These are phyloP conservation scores for Saturnispora dispora DNA, from an alignment of 805 yeast genomes.

Conservation along the genomic window DNA sequence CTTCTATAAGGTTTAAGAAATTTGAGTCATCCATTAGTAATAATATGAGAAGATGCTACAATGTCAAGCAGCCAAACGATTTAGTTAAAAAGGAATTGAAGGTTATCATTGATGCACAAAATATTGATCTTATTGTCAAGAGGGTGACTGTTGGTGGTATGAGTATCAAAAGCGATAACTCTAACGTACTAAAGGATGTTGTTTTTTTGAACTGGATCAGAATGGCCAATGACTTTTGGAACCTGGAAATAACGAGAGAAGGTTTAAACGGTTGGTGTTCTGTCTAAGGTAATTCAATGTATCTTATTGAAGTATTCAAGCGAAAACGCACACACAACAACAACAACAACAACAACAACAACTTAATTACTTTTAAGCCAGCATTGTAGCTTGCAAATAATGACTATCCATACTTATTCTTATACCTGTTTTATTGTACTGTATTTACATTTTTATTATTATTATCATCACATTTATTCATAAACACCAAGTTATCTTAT, in stretches of 20 bases:
- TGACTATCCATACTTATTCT: neutral
- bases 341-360: too few species aligned
- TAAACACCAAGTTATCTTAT: neutral
- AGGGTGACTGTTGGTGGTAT: slow-evolving; percentile 13
- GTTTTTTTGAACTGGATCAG: slow-evolving; percentile 21
- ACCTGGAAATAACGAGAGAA: slow-evolving; percentile 15
- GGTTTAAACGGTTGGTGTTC: slow-evolving; percentile 23
- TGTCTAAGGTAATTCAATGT: neutral
- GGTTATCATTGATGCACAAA: slow-evolving; percentile 7
- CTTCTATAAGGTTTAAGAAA: slow-evolving; percentile 16
- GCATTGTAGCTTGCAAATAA: neutral
- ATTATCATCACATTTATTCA: neutral
- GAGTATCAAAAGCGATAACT: neutral
- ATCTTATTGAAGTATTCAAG: neutral
- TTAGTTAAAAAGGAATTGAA: slow-evolving; percentile 11
- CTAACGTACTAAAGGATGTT: slow-evolving; percentile 1
- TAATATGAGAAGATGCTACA: slow-evolving; percentile 15
- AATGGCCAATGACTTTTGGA: slow-evolving; percentile 14
- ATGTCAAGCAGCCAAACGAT: slow-evolving; percentile 16
- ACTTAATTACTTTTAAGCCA: neutral
- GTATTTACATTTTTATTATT: neutral
- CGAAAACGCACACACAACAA: too few species aligned
- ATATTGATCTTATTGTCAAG: slow-evolving; percentile 5
- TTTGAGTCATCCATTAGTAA: slow-evolving; percentile 15
- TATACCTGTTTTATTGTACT: neutral